phyloP scores from a whole-genome alignment of 306 rosid genomes.

The Quercus agrifolia region DNA sequence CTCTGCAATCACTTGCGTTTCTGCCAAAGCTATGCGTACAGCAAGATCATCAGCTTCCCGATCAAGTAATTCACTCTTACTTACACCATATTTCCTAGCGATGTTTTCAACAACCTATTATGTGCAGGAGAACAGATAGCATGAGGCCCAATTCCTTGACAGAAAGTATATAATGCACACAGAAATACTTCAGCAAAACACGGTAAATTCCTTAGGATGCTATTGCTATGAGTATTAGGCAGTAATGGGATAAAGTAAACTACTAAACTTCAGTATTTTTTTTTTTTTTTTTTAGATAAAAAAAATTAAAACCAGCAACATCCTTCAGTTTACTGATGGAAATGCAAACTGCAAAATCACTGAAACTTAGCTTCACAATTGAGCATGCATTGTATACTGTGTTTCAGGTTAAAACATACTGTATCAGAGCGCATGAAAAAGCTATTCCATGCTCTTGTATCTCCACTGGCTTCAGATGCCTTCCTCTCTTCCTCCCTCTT shows the following conservation, averaged over 20 bases:
- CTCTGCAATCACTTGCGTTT: constrained; percentile 84
- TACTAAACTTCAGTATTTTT: neutral
- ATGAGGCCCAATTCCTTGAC: constrained; percentile 8
- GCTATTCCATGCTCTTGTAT: constrained; percentile 93
- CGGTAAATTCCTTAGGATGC: neutral
- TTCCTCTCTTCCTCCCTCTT: constrained; percentile 75
- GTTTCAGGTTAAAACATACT: constrained; percentile 43
- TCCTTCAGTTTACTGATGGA: neutral
- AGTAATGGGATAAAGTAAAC: neutral
- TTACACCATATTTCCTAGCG: constrained; percentile 77
- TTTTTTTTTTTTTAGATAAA: neutral
- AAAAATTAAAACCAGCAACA: neutral
- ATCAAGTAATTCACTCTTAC: constrained; percentile 78
- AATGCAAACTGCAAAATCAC: neutral
- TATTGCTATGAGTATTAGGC: neutral
- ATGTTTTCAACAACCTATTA: constrained; percentile 74
- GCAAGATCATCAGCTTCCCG: constrained; percentile 86
- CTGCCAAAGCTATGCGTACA: constrained; percentile 79
- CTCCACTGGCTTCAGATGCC: constrained; percentile 83
- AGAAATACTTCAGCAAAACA: constrained; percentile 18
- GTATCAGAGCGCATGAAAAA: constrained; percentile 89
- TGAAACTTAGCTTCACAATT: constrained; percentile 15
- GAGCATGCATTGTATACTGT: neutral
- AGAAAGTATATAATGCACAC: neutral
- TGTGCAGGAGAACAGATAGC: constrained; percentile 6